Percentiles rank a stretch among this genome's conserved stretches.
Evolutionary conservation across 257 asterid species (phyloP).

Genomic region (Mitragyna speciosa): DNA sequence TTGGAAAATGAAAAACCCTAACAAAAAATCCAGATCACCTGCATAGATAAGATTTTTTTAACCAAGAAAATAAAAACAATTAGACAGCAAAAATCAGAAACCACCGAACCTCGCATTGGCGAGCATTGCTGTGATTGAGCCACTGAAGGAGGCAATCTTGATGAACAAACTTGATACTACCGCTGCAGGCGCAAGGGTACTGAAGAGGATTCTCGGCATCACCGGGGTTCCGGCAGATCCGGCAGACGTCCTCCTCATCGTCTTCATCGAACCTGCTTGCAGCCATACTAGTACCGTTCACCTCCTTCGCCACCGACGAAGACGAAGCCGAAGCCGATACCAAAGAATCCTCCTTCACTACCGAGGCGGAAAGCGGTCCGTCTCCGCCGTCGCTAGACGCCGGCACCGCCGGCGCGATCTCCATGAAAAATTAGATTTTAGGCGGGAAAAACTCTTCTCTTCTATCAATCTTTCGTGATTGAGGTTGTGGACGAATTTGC

Average conservation of each 20-base stretch:
- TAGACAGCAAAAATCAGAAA: not conserved
- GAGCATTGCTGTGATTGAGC: conserved; percentile 98
- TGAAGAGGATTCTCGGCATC: conserved; percentile 87
- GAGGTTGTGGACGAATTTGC: not conserved
- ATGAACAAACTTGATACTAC: conserved; percentile 93
- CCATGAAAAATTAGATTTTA: conserved; percentile 59
- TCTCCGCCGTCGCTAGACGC: conserved; percentile 30
- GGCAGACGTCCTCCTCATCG: conserved; percentile 93
- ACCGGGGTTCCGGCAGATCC: conserved; percentile 97
- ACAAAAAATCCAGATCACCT: not conserved
- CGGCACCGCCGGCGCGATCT: conserved; percentile 73
- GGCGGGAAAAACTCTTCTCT: conserved; percentile 13
- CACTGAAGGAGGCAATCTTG: conserved; percentile 98
- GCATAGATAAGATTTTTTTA: not conserved
- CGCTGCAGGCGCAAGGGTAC: conserved; percentile 97
- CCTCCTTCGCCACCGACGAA: conserved; percentile 38
- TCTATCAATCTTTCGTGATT: not conserved
- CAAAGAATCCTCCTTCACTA: conserved; percentile 25
- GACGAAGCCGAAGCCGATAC: conserved; percentile 36
- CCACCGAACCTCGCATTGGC: conserved; percentile 83
- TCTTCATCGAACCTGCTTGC: conserved; percentile 65
- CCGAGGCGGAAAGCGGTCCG: conserved; percentile 20
- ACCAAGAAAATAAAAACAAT: not conserved
- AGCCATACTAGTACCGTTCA: conserved; percentile 20
- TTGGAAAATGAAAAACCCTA: not conserved